A percentile compares a stretch with the other conserved stretches of the same genome.
phyloP scores from a whole-genome alignment of 345 rosid species.

The Camelina sativa region DNA sequence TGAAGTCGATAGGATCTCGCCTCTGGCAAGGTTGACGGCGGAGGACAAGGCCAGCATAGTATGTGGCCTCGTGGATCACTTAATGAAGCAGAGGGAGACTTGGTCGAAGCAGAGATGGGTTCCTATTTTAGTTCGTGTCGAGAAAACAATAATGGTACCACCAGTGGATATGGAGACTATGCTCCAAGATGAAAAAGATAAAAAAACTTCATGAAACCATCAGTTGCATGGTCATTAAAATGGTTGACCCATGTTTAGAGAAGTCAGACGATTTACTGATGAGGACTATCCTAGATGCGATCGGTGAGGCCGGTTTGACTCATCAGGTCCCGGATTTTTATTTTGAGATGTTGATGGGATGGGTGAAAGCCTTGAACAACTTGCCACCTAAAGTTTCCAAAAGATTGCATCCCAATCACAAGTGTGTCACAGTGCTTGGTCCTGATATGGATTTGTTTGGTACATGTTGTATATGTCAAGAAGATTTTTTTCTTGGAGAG shows the following conservation, averaged over 20 bases:
- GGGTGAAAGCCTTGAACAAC: background rate
- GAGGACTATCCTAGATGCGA: background rate
- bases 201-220: no score
- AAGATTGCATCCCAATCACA: constrained; percentile 1
- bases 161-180: background rate
- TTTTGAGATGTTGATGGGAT: background rate
- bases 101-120: constrained; percentile 1
- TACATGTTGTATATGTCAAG: background rate
- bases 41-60: background rate
- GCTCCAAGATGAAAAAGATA: background rate
- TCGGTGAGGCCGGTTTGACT: background rate
- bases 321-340: background rate
- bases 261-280: background rate
- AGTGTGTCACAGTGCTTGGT: background rate
- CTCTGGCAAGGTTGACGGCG: background rate
- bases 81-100: background rate
- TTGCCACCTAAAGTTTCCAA: background rate
- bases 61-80: background rate
- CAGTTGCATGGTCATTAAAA: no score
- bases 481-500: background rate
- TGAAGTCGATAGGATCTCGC: background rate
- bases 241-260: background rate
- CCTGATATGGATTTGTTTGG: background rate
- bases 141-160: background rate
- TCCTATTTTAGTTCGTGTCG: background rate